A percentile compares a stretch with the other conserved stretches of the same genome.
These are phyloP conservation scores for Penicillium janthinellum DNA, from an alignment of 2,329 filamentous ascomycete genomes.

Conservation along the genomic window DNA sequence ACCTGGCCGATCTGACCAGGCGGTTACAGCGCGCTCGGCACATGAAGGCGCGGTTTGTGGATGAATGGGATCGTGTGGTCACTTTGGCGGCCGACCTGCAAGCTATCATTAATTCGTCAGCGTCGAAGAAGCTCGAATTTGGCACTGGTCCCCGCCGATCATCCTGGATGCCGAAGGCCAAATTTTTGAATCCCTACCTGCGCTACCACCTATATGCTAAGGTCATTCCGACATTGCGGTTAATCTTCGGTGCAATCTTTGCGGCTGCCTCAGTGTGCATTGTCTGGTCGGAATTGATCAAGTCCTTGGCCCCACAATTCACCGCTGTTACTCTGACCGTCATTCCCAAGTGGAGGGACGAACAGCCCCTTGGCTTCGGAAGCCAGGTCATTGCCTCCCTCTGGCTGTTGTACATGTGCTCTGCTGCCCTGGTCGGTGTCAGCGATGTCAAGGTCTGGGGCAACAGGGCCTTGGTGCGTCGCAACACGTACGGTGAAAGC, in stretches of 20 bases:
- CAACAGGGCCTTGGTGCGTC: slow-evolving; percentile 82
- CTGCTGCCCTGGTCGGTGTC: slow-evolving; percentile 82
- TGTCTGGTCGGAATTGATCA: slow-evolving; percentile 91
- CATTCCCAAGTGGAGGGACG: slow-evolving; percentile 69
- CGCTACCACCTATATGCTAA: slow-evolving; percentile 78
- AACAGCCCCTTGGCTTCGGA: slow-evolving; percentile 77
- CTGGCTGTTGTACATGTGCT: slow-evolving; percentile 97
- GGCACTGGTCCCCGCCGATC: slow-evolving; percentile 60
- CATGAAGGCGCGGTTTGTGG: slow-evolving; percentile 76
- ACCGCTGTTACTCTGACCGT: slow-evolving; percentile 67
- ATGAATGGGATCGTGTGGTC: slow-evolving; percentile 82
- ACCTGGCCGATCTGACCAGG: slow-evolving; percentile 84
- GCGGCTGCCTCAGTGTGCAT: slow-evolving; percentile 77
- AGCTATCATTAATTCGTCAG: slow-evolving; percentile 78
- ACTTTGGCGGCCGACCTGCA: slow-evolving; percentile 74
- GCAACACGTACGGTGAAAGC: slow-evolving; percentile 89
- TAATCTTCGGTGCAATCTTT: slow-evolving; percentile 67
- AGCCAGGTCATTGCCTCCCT: slow-evolving; percentile 80
- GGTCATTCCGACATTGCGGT: slow-evolving; percentile 67
- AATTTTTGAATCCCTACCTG: slow-evolving; percentile 74
- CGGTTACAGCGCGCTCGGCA: slow-evolving; percentile 81
- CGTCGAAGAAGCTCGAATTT: slow-evolving; percentile 79
- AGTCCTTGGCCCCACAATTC: slow-evolving; percentile 73
- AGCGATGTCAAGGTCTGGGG: slow-evolving; percentile 98
- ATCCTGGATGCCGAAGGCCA: slow-evolving; percentile 57